phyloP scores from a whole-genome alignment of 257 asterid species.

The Perilla frutescens region DNA sequence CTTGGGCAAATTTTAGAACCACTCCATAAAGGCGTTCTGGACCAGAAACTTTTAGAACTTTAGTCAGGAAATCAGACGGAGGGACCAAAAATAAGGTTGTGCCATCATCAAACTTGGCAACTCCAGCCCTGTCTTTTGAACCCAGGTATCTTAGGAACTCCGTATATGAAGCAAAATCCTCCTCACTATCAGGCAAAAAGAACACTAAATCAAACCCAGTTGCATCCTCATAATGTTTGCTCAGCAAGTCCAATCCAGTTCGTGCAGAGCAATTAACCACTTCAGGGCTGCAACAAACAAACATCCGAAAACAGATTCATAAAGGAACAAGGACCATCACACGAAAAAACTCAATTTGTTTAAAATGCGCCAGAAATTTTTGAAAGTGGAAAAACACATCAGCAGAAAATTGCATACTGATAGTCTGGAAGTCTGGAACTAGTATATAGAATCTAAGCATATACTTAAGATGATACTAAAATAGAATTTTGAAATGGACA shows the following conservation, averaged over 20 bases:
- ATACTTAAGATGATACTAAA: too few species aligned
- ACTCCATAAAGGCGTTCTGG: slow-evolving; percentile 98
- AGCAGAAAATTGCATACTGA: slow-evolving; percentile 15
- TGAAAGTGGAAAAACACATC: not conserved
- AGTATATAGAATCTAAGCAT: not conserved
- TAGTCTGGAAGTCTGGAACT: slow-evolving; percentile 4
- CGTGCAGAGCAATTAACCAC: slow-evolving; percentile 88
- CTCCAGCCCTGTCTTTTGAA: slow-evolving; percentile 91
- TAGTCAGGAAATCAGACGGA: slow-evolving; percentile 81
- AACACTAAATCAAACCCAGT: slow-evolving; percentile 79
- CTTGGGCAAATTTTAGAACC: slow-evolving; percentile 75
- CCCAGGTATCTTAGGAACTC: slow-evolving; percentile 89
- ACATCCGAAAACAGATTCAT: slow-evolving; percentile 9
- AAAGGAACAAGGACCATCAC: slow-evolving; percentile 17
- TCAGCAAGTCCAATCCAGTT: slow-evolving; percentile 88
- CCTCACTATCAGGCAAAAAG: slow-evolving; percentile 94
- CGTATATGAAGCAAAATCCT: slow-evolving; percentile 88
- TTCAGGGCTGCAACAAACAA: slow-evolving; percentile 68
- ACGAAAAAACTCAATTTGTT: not conserved
- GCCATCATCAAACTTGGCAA: slow-evolving; percentile 91
- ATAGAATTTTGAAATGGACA: not conserved
- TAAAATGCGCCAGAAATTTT: not conserved
- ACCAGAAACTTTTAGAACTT: slow-evolving; percentile 78
- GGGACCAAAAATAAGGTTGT: slow-evolving; percentile 95
- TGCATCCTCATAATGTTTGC: slow-evolving; percentile 87